A percentile compares a stretch with the other conserved stretches of the same genome.
phyloP scores from a whole-genome alignment of 371 early-diverging fungal species.

The Blakeslea trispora region DNA sequence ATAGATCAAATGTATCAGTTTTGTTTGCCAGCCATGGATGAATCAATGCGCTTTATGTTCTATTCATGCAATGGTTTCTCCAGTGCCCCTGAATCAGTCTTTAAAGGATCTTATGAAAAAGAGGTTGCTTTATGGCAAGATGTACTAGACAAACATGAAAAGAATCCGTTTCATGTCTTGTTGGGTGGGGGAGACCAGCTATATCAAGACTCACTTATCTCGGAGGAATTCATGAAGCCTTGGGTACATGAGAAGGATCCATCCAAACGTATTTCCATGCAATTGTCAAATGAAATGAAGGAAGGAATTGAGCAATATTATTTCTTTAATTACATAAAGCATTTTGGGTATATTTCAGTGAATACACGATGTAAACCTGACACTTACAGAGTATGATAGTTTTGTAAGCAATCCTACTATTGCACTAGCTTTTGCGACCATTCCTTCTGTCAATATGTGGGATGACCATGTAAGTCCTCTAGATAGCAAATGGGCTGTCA shows the following conservation, averaged over 20 bases:
- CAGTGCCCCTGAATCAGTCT: conserved; percentile 49
- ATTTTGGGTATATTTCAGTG: conserved; percentile 55
- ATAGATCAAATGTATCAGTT: conserved; percentile 27
- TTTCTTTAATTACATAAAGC: conserved; percentile 71
- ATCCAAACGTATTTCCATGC: conserved; percentile 37
- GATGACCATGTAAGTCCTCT: conserved; percentile 74
- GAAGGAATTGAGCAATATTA: conserved; percentile 66
- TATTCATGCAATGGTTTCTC: conserved; percentile 76
- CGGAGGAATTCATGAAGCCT: conserved; percentile 48
- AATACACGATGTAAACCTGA: no score
- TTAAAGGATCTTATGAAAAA: conserved; percentile 47
- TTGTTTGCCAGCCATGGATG: conserved; percentile 39
- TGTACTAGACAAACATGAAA: conserved; percentile 66
- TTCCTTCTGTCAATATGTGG: conserved; percentile 78
- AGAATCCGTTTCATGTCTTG: conserved; percentile 74
- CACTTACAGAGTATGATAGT: conserved; percentile 7
- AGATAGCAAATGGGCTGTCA: no score
- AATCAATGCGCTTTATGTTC: conserved; percentile 60
- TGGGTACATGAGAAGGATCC: conserved; percentile 47
- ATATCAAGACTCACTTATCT: conserved; percentile 53
- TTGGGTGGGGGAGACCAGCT: conserved; percentile 90
- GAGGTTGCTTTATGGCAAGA: conserved; percentile 79
- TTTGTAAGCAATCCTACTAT: conserved; percentile 50
- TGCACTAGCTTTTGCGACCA: conserved; percentile 63
- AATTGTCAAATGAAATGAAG: conserved; percentile 56